Conservation (phyloP, 2,329 filamentous ascomycete species). For the Lachnellula suecica region DNA sequence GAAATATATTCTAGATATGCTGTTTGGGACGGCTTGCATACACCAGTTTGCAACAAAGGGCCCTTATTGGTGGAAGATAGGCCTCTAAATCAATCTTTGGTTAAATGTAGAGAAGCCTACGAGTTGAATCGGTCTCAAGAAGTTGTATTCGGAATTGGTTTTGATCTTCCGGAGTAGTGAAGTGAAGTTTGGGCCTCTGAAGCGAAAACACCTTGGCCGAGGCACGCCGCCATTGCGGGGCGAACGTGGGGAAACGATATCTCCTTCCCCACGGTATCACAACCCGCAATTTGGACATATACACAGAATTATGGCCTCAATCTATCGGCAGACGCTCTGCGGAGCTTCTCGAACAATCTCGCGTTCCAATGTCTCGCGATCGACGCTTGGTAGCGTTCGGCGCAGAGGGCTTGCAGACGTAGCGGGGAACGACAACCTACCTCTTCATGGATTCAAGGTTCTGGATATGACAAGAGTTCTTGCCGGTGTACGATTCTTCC, state of each 20-base stretch:
- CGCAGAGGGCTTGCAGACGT: slow-evolving; percentile 23
- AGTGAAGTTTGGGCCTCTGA: too few species aligned
- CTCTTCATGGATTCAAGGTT: slow-evolving; percentile 82
- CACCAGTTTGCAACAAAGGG: too few species aligned
- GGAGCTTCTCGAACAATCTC: slow-evolving; percentile 20
- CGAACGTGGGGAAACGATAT: neutral
- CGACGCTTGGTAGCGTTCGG: slow-evolving; percentile 5
- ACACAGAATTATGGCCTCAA: slow-evolving; percentile 17
- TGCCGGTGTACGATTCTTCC: slow-evolving; percentile 71
- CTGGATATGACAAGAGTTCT: slow-evolving; percentile 96
- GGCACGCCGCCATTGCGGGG: neutral
- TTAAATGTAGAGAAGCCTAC: too few species aligned
- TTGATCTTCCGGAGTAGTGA: too few species aligned
- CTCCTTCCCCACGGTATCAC: neutral
- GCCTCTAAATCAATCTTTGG: too few species aligned
- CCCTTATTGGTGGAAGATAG: too few species aligned
- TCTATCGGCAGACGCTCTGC: slow-evolving; percentile 8
- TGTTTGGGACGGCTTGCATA: too few species aligned
- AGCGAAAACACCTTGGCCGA: too few species aligned
- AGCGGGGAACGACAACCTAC: slow-evolving; percentile 44
- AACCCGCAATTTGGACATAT: neutral
- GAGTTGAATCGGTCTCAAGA: too few species aligned
- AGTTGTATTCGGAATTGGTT: too few species aligned
- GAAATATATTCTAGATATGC: too few species aligned
- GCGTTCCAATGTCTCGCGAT: slow-evolving; percentile 16